Base-by-base conservation (phyloP, 2,329 filamentous ascomycete genomes). In the Penicillium sp. region DNA sequence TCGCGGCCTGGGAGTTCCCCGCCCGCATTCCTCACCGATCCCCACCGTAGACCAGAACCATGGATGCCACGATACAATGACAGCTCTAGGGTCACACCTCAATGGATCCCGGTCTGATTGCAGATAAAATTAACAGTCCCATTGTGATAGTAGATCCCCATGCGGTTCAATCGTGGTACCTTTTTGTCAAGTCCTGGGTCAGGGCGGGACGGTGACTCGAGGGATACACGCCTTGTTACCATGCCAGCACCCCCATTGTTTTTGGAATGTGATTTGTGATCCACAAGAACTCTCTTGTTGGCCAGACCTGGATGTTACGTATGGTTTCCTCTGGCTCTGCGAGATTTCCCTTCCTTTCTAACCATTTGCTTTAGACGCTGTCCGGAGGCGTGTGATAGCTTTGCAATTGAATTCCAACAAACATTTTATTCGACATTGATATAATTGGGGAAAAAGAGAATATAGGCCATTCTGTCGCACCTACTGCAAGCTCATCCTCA, bases 171-270 rank as follows among this genome's bases (percentile, higher is more conserved):
- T 7, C 21, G 23, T 39, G 26, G 50, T 19, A 50, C 37, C 33
- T 29, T 21, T 16, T 45, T 37, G 25, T 35, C 59, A 55, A 51
- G 37, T 55, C 25, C 19, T 39, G 19, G 49, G 37, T 26, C 53
- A 57, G 59, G 59, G 56, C 50, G 55, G 23, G 21, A 53, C 27
- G 44, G 42, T 61, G 60, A 58, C 54, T 58, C 54, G 54, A 63
- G 61, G 58, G 58, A 57, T 59, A 44, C 14, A 56, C 50, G 53
- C 61, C 59, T 58, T 67, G 65, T 67, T 66, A 64, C 64, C 65
- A 67, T 67, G 58, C 65, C 65, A 65, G 61, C 56, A 57, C 53
- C 61, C 58, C 59, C 60, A 25, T 53, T 51, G 33, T 51, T 50
- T 27, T 49, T 62, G 65, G 65, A 67, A 67, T 67, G 65, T 62